phyloP scores from a whole-genome alignment of 73 alveolate genomes.

The Uronychia binucleata region DNA sequence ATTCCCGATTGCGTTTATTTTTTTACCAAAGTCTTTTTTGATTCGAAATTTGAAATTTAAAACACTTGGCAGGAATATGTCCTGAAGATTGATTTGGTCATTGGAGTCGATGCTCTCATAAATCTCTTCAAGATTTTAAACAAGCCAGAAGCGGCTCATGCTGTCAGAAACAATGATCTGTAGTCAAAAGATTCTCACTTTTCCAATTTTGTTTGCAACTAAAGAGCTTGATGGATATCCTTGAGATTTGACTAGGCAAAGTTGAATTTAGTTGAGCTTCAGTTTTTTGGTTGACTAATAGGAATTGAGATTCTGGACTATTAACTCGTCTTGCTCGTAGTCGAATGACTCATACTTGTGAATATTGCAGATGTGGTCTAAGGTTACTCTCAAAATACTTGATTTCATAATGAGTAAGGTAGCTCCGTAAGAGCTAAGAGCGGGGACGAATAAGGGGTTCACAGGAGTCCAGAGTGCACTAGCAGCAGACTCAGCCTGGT shows the following conservation, averaged over 20 bases:
- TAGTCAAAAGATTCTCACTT: neutral
- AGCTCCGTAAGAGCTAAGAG: neutral
- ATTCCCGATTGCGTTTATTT: neutral
- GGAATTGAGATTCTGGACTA: neutral
- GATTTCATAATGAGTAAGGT: neutral
- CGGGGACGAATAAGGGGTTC: neutral
- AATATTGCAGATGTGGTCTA: neutral
- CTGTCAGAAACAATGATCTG: neutral
- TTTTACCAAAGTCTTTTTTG: neutral
- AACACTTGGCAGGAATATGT: neutral
- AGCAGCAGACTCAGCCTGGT: neutral
- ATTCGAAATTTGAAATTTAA: neutral
- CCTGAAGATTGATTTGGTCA: neutral
- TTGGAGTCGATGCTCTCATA: neutral
- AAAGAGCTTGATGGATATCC: neutral
- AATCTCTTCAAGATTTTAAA: neutral
- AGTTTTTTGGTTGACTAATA: neutral
- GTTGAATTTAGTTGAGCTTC: neutral
- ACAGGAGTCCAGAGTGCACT: neutral
- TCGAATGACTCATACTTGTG: neutral
- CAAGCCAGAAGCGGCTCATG: neutral
- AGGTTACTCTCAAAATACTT: neutral
- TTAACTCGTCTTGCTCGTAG: neutral
- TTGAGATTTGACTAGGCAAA: neutral
- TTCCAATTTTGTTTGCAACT: neutral